Evolutionary conservation across 176 grass and related monocot species (phyloP).

Genomic region (Oryza nivara): DNA sequence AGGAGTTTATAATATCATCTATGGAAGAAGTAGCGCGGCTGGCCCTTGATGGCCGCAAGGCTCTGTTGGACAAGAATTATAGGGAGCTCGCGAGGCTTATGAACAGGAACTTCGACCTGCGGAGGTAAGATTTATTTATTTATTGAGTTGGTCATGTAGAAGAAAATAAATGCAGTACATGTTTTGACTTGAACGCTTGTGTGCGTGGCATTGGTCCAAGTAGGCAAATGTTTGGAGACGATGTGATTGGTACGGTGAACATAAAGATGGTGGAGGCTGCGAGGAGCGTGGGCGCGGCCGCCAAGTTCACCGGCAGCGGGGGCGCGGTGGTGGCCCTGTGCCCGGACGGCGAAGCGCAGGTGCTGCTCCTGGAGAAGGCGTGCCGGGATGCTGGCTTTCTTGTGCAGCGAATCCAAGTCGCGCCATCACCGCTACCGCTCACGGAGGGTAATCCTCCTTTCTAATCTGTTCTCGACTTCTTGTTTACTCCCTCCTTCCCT

Average conservation of each 20-base stretch:
- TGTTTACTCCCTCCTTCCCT: no score
- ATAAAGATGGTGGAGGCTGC: constrained; percentile 84
- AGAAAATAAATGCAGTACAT: background rate
- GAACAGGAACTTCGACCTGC: constrained; percentile 74
- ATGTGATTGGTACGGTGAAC: constrained; percentile 67
- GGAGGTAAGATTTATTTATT: constrained; percentile 47
- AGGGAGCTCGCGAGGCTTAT: constrained; percentile 55
- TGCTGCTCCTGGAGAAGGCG: constrained; percentile 41
- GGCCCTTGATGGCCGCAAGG: constrained; percentile 56
- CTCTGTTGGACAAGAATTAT: constrained; percentile 59
- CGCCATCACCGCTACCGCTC: constrained; percentile 39
- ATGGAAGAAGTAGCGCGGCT: constrained; percentile 77
- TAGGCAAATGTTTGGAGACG: constrained; percentile 92
- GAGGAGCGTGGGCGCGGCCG: constrained; percentile 56
- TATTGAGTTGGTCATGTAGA: background rate
- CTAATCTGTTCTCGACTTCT: no score
- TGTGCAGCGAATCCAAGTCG: constrained; percentile 50
- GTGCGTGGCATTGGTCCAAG: background rate
- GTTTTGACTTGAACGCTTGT: background rate
- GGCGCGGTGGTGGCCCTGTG: constrained; percentile 72
- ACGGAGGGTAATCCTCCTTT: no score
- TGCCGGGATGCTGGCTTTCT: constrained; percentile 59
- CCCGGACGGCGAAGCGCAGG: constrained; percentile 51
- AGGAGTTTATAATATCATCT: constrained; percentile 59
- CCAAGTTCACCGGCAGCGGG: constrained; percentile 82